Evolutionary conservation across 108 stramenopile genomes (phyloP).

Genomic region (Nannochloropsis gaditana): DNA sequence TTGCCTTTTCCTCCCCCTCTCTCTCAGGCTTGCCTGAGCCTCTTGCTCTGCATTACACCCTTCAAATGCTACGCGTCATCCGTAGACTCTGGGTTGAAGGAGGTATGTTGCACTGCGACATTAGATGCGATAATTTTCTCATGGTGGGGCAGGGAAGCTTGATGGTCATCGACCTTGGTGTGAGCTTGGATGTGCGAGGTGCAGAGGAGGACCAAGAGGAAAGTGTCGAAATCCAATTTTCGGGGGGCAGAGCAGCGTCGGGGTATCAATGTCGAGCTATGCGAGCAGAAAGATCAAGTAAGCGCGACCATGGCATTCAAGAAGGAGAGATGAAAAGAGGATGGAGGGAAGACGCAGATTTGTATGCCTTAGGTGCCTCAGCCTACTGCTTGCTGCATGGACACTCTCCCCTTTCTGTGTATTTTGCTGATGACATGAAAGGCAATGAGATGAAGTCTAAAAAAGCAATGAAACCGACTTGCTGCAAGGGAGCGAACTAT

Average conservation of each 20-base stretch:
- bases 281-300: neutral
- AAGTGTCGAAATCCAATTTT: neutral
- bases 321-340: neutral
- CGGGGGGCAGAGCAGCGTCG: neutral
- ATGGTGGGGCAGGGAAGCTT: neutral
- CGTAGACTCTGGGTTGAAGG: neutral
- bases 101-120: neutral
- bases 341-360: conserved; percentile 17
- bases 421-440: neutral
- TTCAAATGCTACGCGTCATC: neutral
- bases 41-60: neutral
- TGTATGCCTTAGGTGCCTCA: conserved; percentile 2
- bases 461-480: neutral
- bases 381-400: neutral
- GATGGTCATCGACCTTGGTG: neutral
- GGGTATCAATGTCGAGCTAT: conserved; percentile 17
- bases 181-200: neutral
- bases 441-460: neutral
- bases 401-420: neutral
- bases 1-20: neutral
- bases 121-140: neutral
- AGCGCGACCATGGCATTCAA: neutral
- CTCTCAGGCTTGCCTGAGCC: neutral
- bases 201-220: neutral
- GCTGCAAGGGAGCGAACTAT: neutral